Conservation (phyloP, 495 filamentous ascomycete genomes). For the Hyaloscypha finlandica region DNA sequence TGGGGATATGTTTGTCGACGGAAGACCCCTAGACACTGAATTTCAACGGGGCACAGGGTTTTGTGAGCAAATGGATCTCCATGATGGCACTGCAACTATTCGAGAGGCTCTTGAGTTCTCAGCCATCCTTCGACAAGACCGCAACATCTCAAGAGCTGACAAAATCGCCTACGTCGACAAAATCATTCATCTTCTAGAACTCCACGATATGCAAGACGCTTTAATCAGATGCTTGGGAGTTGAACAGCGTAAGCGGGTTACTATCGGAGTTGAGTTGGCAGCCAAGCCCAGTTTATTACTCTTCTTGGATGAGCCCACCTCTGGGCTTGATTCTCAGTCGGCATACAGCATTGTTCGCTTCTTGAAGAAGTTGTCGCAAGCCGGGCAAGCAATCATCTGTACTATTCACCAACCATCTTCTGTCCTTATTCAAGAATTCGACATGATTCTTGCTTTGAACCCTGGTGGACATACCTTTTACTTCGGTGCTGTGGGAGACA, state of each 20-base stretch:
- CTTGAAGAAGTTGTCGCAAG: constrained; percentile 76
- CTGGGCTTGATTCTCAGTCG: constrained; percentile 82
- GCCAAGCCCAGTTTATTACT: constrained; percentile 80
- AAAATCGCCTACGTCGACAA: constrained; percentile 63
- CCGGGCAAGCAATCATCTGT: constrained; percentile 76
- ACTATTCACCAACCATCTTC: constrained; percentile 78
- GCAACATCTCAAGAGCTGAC: constrained; percentile 43
- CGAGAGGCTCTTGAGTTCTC: constrained; percentile 51
- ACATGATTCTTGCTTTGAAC: constrained; percentile 72
- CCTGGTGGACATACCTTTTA: constrained; percentile 73
- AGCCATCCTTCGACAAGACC: constrained; percentile 48
- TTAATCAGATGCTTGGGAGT: constrained; percentile 41
- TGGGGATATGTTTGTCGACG: constrained; percentile 80
- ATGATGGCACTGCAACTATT: constrained; percentile 57
- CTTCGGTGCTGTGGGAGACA: constrained; percentile 69
- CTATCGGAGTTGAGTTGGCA: constrained; percentile 90
- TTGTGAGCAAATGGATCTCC: constrained; percentile 86
- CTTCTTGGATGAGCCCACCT: constrained; percentile 82
- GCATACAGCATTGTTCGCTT: constrained; percentile 83
- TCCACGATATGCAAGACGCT: constrained; percentile 57
- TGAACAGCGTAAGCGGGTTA: constrained; percentile 65
- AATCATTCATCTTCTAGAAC: constrained; percentile 61
- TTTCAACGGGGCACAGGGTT: constrained; percentile 82
- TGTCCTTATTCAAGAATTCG: constrained; percentile 73
- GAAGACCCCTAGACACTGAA: constrained; percentile 61